phyloP scores from a whole-genome alignment of 2,329 filamentous ascomycete genomes.

The Dactylellina parvicollis region DNA sequence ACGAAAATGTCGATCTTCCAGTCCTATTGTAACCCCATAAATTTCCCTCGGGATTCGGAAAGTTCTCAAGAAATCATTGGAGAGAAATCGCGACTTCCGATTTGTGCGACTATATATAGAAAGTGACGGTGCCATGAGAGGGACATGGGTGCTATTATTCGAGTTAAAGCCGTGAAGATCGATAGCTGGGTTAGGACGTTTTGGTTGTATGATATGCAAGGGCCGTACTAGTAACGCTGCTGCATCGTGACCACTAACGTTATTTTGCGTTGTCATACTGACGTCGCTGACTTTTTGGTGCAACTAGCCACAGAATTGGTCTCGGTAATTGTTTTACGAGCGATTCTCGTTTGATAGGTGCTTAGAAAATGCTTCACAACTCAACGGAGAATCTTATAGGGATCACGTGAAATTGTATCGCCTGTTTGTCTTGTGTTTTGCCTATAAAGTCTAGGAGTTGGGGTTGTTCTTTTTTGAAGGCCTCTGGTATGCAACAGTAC shows the following conservation, averaged over 20 bases:
- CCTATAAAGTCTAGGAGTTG: too few relatives aligned
- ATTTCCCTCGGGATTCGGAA: conserved; percentile 13
- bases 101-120: conserved; percentile 40
- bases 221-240: conserved; percentile 6
- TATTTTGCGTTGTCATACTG: conserved; percentile 54
- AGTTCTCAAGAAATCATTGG: background rate
- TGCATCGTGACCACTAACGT: conserved; percentile 34
- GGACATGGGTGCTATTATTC: background rate
- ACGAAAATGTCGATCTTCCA: conserved; percentile 12
- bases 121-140: conserved; percentile 27
- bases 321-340: background rate
- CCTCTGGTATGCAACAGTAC: too few relatives aligned
- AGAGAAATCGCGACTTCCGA: background rate
- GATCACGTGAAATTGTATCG: too few relatives aligned
- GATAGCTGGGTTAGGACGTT: background rate
- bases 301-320: background rate
- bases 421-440: background rate
- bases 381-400: too few relatives aligned
- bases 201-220: conserved; percentile 10
- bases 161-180: conserved; percentile 20
- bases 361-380: background rate
- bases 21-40: conserved; percentile 23
- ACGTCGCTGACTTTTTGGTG: conserved; percentile 23
- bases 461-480: too few relatives aligned
- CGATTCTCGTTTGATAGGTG: background rate